Evolutionary conservation across 2,329 filamentous ascomycete genomes (phyloP).

Genomic region (Aotearoamyces nothofagi): DNA sequence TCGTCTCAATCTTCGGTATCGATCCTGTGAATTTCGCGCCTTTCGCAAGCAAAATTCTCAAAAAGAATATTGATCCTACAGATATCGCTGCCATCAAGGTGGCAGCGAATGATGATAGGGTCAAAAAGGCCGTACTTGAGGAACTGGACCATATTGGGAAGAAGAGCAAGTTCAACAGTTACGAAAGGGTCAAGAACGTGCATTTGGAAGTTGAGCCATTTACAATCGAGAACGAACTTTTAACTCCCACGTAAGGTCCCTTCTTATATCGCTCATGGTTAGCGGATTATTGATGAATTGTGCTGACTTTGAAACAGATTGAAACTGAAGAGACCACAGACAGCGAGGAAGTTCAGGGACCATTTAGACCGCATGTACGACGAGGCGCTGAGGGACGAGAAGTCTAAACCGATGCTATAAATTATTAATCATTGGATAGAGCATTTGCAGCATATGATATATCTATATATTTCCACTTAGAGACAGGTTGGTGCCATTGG

Average conservation of each 20-base stretch:
- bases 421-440: too few relatives aligned
- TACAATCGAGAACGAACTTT: constrained; percentile 77
- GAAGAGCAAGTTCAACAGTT: constrained; percentile 82
- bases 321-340: constrained; percentile 57
- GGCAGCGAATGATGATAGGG: constrained; percentile 51
- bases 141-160: constrained; percentile 66
- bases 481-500: too few relatives aligned
- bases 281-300: too few relatives aligned
- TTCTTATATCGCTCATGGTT: constrained; percentile 1
- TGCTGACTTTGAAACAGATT: constrained; percentile 30
- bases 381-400: constrained; percentile 17
- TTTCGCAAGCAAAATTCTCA: constrained; percentile 65
- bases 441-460: too few relatives aligned
- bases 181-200: constrained; percentile 65
- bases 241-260: constrained; percentile 65
- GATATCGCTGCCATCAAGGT: constrained; percentile 54
- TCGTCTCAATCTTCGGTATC: constrained; percentile 80
- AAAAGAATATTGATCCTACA: constrained; percentile 43
- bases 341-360: constrained; percentile 33
- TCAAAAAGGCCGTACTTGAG: constrained; percentile 61
- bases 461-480: too few relatives aligned
- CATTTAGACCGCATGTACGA: constrained; percentile 19
- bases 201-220: constrained; percentile 78
- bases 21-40: constrained; percentile 71
- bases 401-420: constrained; percentile 31